phyloP scores from a whole-genome alignment of 306 rosid genomes.

The Quercus robur region DNA sequence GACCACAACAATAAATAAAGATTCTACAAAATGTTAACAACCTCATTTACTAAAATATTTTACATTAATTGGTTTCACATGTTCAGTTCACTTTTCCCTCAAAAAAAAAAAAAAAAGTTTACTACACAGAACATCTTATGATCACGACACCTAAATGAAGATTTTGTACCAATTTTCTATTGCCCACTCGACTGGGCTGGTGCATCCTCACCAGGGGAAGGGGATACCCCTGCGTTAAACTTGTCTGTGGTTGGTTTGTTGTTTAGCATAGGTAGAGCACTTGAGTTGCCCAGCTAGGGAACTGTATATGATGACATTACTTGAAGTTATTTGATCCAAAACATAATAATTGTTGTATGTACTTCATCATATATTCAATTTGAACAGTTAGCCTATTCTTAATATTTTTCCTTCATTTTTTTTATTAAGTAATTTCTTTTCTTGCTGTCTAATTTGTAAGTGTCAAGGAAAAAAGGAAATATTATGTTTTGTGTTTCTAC shows the following conservation, averaged over 20 bases:
- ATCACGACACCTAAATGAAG: not conserved
- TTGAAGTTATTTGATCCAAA: not conserved
- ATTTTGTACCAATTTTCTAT: not conserved
- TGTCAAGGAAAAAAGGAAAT: not conserved
- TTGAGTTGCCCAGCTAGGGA: not conserved
- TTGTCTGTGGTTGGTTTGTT: no score
- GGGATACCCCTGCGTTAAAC: not conserved
- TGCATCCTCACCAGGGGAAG: not conserved
- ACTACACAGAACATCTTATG: not conserved
- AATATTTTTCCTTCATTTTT: not conserved
- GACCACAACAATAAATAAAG: not conserved
- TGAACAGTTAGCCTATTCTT: not conserved
- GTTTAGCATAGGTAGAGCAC: no score
- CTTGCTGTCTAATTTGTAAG: not conserved
- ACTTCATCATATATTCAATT: not conserved
- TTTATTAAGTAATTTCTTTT: not conserved
- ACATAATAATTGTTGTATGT: not conserved
- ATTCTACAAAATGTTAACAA: not conserved
- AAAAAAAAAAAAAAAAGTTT: no score
- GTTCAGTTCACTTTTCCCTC: not conserved
- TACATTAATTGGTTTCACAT: not conserved
- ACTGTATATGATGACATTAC: not conserved
- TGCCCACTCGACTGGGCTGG: not conserved
- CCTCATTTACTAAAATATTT: not conserved
- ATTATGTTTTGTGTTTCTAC: constrained; percentile 10